Evolutionary conservation across 2,329 filamentous ascomycete species (phyloP), one percentile per base, ranked within the genome.

Genomic region (Pseudogymnoascus sp.): DNA sequence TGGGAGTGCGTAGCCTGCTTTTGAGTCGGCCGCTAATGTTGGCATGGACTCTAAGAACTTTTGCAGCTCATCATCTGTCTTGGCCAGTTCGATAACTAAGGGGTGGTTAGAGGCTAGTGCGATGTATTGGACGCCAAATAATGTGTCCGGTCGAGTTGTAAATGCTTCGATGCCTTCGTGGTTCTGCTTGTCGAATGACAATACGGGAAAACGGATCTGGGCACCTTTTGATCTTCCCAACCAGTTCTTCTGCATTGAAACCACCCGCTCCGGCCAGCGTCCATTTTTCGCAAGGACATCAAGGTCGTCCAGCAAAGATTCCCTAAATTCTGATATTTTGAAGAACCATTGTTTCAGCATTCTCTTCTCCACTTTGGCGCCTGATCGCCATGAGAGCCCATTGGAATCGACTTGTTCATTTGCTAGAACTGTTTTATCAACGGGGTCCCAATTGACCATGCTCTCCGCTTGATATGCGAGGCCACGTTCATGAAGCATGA

Each of bases 321-420:
- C 86, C 66, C 89, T 86, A 71, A 90, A 95, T 60, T 84, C 83
- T 3, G 91, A 93, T 71, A 95, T 96, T 66, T 86, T 87, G 67
- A 96, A 84, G 74, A 96, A 96, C 92, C 92, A 96, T 75, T 96
- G 92, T 76, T 89, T 91, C 59, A 96, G 79, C 68, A 84, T 84
- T 65, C 85, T 80, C 76, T 92, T 89, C 75, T 95, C 88, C 17
- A 96, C 91, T 73, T 89, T 87, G 60, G 90, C 91, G 9, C 91
- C 91, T 1, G 90, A 95, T 64, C 91, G 84, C 92, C 92, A 96
- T 1, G 91, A 96, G 69, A 80, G 85, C 33, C 92, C 92, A 71
- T 91, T 88, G 60, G 88, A 82, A 73, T 96, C 90, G n/a, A 96
- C 91, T 76, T 96, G 92, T 75, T 96, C 92, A 73, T 96, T 96